Conservation (phyloP, 257 asterid species). For the Nicotiana benthamiana region DNA sequence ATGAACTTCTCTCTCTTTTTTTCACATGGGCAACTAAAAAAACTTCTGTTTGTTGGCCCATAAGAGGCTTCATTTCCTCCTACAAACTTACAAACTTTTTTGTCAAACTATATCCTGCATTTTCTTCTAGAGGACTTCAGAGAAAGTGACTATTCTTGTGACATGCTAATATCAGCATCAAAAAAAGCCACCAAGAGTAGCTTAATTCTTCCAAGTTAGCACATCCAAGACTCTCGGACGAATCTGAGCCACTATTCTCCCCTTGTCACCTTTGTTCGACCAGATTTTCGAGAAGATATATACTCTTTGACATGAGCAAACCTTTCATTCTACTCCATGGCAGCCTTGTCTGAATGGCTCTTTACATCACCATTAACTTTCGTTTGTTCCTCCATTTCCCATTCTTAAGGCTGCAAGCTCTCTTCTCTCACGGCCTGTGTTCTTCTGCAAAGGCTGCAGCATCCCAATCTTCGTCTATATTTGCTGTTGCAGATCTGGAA, state of each 20-base stretch:
- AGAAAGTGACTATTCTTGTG: conserved; percentile 13
- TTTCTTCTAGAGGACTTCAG: conserved; percentile 5
- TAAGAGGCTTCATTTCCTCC: no score
- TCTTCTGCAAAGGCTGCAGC: conserved; percentile 81
- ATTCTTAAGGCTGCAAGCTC: conserved; percentile 70
- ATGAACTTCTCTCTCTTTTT: no score
- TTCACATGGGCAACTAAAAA: no score
- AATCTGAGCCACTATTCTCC: conserved; percentile 88
- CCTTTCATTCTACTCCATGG: conserved; percentile 58
- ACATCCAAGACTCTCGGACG: conserved; percentile 77
- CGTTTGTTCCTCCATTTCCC: conserved; percentile 40
- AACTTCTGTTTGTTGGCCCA: no score
- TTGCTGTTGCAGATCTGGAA: conserved; percentile 59
- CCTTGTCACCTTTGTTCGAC: conserved; percentile 62
- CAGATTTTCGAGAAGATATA: conserved; percentile 74
- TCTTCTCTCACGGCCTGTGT: conserved; percentile 69
- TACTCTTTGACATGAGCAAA: conserved; percentile 55
- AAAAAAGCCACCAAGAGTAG: background rate
- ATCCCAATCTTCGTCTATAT: conserved; percentile 92
- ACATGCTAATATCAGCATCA: conserved; percentile 4
- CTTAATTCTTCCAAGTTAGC: conserved; percentile 49
- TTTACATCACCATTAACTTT: conserved; percentile 31
- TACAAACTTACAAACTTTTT: background rate
- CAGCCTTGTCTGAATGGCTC: conserved; percentile 42
- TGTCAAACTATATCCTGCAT: conserved; percentile 25